Evolutionary conservation across 2,329 filamentous ascomycete species (phyloP).

Genomic region (Aphanoascus verrucosus): DNA sequence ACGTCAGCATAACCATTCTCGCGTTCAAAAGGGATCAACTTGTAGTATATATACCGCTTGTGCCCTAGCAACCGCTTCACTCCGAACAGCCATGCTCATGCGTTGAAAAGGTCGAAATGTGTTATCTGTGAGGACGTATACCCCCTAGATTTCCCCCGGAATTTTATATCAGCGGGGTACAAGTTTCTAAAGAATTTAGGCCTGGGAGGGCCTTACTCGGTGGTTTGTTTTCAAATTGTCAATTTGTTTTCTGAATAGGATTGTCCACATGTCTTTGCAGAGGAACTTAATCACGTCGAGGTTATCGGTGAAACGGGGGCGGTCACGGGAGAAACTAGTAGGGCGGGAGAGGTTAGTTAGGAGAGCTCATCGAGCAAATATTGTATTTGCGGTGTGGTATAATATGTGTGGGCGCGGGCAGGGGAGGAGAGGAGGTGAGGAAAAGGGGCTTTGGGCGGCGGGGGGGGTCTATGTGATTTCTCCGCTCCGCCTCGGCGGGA

Average conservation of each 20-base stretch:
- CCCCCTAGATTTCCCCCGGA: conserved; percentile 47
- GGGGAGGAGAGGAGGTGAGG: neutral
- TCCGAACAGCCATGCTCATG: conserved; percentile 74
- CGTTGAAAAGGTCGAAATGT: conserved; percentile 76
- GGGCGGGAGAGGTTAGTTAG: neutral
- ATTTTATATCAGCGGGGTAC: neutral
- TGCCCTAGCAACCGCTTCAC: conserved; percentile 61
- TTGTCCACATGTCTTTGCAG: conserved; percentile 94
- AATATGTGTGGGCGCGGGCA: neutral
- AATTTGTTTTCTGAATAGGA: conserved; percentile 92
- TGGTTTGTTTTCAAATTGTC: conserved; percentile 99
- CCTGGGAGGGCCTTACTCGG: conserved; percentile 47
- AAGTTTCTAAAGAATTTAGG: neutral
- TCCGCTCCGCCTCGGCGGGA: too few species aligned
- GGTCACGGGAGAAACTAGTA: conserved; percentile 44
- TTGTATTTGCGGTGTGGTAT: neutral
- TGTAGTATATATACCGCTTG: conserved; percentile 54
- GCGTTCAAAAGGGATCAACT: neutral
- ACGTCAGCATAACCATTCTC: neutral
- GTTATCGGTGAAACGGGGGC: conserved; percentile 80
- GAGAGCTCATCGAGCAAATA: neutral
- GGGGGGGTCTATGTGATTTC: too few species aligned
- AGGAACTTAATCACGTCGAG: conserved; percentile 96
- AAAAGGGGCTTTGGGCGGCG: neutral
- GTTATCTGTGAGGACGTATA: conserved; percentile 92